These are phyloP conservation scores for Fusarium nodosum DNA, from an alignment of 2,329 filamentous ascomycete species.

Conservation along the genomic window DNA sequence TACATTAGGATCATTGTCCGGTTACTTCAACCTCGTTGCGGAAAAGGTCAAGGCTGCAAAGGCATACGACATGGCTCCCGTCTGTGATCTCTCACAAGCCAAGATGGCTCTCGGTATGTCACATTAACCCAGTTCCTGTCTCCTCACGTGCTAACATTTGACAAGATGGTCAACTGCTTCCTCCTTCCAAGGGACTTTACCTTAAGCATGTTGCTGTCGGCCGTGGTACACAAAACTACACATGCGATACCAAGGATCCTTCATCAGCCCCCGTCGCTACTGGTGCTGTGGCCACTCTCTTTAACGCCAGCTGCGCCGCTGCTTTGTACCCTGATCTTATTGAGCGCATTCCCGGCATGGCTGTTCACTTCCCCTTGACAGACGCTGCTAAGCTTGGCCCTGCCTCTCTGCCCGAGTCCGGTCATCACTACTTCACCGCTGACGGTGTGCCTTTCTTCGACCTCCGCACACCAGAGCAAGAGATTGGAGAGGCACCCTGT, in stretches of 20 bases:
- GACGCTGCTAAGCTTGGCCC: conserved; percentile 63
- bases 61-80: conserved; percentile 57
- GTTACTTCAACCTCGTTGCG: conserved; percentile 73
- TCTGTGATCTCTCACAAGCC: conserved; percentile 69
- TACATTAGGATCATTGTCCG: conserved; percentile 64
- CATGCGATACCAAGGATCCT: conserved; percentile 74
- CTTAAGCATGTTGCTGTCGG: conserved; percentile 87
- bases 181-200: conserved; percentile 69
- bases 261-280: conserved; percentile 72
- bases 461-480: conserved; percentile 69
- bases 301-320: conserved; percentile 86
- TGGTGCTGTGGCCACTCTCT: conserved; percentile 87
- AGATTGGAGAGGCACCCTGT: conserved; percentile 72
- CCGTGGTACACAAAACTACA: conserved; percentile 94
- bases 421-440: conserved; percentile 85
- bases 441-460: conserved; percentile 83
- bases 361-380: conserved; percentile 74
- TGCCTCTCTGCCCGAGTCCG: conserved; percentile 74
- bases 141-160: conserved; percentile 26
- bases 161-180: conserved; percentile 66
- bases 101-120: conserved; percentile 64
- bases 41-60: conserved; percentile 66
- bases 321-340: conserved; percentile 77
- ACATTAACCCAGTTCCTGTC: conserved; percentile 40
- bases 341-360: conserved; percentile 72